Conservation (phyloP, 192 early-diverging fungal genomes). For the Backusella luteola region DNA sequence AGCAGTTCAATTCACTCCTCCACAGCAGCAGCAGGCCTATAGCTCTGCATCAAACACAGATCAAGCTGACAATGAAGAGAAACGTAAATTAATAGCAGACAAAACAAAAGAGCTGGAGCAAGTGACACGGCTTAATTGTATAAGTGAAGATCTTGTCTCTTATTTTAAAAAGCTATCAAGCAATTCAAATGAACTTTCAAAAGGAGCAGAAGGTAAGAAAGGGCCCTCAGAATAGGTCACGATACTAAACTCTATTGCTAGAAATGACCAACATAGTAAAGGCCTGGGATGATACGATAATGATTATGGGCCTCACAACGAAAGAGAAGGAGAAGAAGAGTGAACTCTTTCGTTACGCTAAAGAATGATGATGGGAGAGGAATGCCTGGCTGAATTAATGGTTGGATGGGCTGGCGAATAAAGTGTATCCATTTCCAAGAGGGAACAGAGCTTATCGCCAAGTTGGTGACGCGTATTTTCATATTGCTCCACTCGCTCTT, state of each 20-base stretch:
- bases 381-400: neutral
- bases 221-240: too few relatives aligned
- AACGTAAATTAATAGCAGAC: neutral
- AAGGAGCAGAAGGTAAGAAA: conserved; percentile 2
- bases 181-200: neutral
- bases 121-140: neutral
- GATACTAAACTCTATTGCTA: neutral
- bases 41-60: neutral
- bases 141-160: neutral
- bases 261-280: neutral
- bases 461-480: too few relatives aligned
- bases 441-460: too few relatives aligned
- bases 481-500: too few relatives aligned
- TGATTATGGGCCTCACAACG: conserved; percentile 2
- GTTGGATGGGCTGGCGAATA: too few relatives aligned
- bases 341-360: neutral
- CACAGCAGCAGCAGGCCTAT: neutral
- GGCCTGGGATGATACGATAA: conserved; percentile 10
- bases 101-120: conserved; percentile 7
- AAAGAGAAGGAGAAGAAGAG: neutral
- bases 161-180: neutral
- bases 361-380: neutral
- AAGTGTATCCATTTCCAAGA: too few relatives aligned
- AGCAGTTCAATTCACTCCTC: neutral
- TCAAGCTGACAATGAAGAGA: neutral